These are phyloP conservation scores for Fomitopsis schrenkii DNA, from an alignment of 1,284 basidiomycete genomes.

Conservation along the genomic window DNA sequence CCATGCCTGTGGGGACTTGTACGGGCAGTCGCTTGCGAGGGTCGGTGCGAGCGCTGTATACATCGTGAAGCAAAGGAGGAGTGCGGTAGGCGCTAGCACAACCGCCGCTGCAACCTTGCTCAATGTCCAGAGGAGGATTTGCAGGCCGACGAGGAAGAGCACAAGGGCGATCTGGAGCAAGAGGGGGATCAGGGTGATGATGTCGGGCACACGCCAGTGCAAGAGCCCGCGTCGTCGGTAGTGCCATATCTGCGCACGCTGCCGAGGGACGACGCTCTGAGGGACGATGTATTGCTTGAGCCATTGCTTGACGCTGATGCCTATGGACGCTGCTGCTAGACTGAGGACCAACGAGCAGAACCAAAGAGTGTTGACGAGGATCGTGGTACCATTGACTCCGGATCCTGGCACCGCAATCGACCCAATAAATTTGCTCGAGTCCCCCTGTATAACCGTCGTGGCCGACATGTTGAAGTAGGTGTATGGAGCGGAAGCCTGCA, in stretches of 20 bases:
- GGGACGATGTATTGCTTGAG: slow-evolving; percentile 9
- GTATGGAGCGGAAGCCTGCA: neutral
- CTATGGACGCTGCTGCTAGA: slow-evolving; percentile 13
- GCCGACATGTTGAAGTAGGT: neutral
- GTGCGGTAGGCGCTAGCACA: neutral
- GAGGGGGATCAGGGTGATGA: slow-evolving; percentile 3
- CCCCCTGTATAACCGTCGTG: neutral
- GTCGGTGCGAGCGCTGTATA: neutral
- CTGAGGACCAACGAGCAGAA: slow-evolving; percentile 13
- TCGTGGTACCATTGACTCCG: neutral
- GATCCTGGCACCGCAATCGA: neutral
- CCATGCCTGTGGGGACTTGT: neutral
- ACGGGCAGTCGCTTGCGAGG: neutral
- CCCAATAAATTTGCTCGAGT: neutral
- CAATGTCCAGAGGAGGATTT: neutral
- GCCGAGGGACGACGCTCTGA: neutral
- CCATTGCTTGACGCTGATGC: slow-evolving; percentile 19
- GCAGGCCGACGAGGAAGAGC: neutral
- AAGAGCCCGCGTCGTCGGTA: slow-evolving; percentile 6
- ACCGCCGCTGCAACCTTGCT: neutral
- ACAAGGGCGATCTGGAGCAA: neutral
- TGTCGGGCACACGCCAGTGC: slow-evolving; percentile 3
- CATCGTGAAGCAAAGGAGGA: neutral
- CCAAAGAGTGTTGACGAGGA: slow-evolving; percentile 12
- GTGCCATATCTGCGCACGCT: slow-evolving; percentile 8